Base-by-base conservation (phyloP, 2,329 filamentous ascomycete genomes). In the Massarina eburnea region DNA sequence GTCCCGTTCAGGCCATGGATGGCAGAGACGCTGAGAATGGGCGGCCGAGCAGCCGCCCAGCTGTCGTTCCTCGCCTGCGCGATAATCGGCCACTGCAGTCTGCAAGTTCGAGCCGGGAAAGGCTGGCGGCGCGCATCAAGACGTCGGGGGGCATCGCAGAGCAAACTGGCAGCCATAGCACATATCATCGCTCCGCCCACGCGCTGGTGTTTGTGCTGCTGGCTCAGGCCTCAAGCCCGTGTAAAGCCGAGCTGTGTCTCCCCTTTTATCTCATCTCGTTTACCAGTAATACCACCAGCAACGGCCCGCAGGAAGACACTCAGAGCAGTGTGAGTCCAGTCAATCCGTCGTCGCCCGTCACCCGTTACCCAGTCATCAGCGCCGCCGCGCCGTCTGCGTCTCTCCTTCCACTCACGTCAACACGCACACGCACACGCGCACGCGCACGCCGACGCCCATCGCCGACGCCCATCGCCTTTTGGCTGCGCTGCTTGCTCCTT, bases 371-470 rank as follows among this genome's bases (percentile, higher is more conserved):
- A 32, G 27, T 34, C 15, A 36, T 15, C 40, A 32, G 24, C 52
- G 56, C 58, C 57, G 62, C 61, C 59, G 62, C 61, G 52, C 45
- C 59, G 53, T 49, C 43, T 53, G 47, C 50, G 47, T 50, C 57
- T 54, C 62, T 55, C 27, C 27, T 30, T 30, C 52, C 57, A 63
- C 62, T 54, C 61, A 57, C 62, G 58, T 56, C 58, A 55, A 54
- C 48, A 30, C 39, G 43, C 52, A 49, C 47, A 52, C 41, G 10
- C 15, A 32, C 3, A 10, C 34, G 29, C 33, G 27, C 33, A 30
- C 8, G 24, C 15, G 9, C 17, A 12, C 33, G 19, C 30, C 41
- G 30, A 42, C 39, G 29, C 21, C 27, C 29, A 30, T 5, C 27
- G 27, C n/a, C 27, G 27, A 30, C 27, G 12, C 27, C 7, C 27